Conservation (phyloP, 495 filamentous ascomycete species). For the Hypoxylon crocopeplum region DNA sequence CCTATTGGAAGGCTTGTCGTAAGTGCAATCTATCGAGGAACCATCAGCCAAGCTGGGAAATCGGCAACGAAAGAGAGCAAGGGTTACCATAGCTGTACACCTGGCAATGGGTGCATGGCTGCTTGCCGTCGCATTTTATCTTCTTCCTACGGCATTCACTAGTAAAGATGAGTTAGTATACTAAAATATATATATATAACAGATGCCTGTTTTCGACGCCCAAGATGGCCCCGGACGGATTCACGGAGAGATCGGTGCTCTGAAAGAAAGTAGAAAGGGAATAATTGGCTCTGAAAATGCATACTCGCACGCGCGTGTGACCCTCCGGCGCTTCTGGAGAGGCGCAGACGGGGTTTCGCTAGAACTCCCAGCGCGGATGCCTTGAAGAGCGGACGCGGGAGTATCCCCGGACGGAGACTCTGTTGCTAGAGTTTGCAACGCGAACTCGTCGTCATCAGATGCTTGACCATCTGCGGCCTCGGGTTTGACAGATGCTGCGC, state of each 20-base stretch:
- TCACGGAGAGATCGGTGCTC: background rate
- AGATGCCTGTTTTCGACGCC: background rate
- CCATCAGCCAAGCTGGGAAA: slow-evolving; percentile 44
- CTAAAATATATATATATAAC: background rate
- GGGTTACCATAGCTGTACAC: slow-evolving; percentile 95
- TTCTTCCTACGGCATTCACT: slow-evolving; percentile 93
- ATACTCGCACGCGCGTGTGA: slow-evolving; percentile 86
- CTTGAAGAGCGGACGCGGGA: slow-evolving; percentile 24
- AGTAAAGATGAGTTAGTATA: slow-evolving; percentile 14
- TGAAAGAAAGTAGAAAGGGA: background rate
- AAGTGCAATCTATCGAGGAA: slow-evolving; percentile 81
- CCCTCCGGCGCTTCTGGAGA: slow-evolving; percentile 85
- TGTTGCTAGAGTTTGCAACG: slow-evolving; percentile 20
- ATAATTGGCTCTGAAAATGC: slow-evolving; percentile 8
- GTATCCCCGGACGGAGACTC: slow-evolving; percentile 28
- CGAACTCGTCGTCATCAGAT: slow-evolving; percentile 31
- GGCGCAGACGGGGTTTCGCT: slow-evolving; percentile 54
- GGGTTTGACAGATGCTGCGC: slow-evolving; percentile 29
- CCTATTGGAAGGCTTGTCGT: slow-evolving; percentile 96
- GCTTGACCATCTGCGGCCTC: slow-evolving; percentile 24
- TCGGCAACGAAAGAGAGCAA: slow-evolving; percentile 3
- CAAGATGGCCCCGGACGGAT: background rate
- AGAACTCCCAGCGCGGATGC: slow-evolving; percentile 32
- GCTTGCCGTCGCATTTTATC: slow-evolving; percentile 98
- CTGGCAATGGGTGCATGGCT: slow-evolving; percentile 96